These are phyloP conservation scores for Mycogone perniciosa DNA, from an alignment of 2,329 filamentous ascomycete genomes.

Conservation along the genomic window DNA sequence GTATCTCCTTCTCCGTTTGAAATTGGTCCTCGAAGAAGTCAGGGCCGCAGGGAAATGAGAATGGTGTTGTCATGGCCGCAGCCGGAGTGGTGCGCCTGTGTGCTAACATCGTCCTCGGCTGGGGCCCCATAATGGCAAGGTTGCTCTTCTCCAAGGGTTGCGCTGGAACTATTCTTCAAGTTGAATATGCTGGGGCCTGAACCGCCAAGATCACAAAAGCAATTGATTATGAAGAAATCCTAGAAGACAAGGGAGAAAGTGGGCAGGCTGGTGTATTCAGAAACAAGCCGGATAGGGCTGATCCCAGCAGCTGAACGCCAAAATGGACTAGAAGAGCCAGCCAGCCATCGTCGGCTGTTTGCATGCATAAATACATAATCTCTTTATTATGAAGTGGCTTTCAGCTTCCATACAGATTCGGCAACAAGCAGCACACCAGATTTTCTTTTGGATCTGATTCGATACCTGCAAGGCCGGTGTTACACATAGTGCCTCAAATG, in stretches of 20 bases:
- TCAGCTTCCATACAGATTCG: background rate
- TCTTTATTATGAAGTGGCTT: too few species aligned
- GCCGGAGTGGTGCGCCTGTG: conserved; percentile 7
- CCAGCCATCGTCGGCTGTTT: too few species aligned
- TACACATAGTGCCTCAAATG: too few species aligned
- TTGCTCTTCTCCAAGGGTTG: background rate
- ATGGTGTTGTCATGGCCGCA: conserved; percentile 8
- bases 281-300: background rate
- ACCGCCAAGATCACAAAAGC: too few species aligned
- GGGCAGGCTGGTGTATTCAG: too few species aligned
- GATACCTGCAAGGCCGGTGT: too few species aligned
- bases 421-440: background rate
- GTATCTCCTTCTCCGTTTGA: conserved; percentile 3
- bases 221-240: background rate
- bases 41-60: conserved; percentile 9
- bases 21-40: conserved; percentile 6
- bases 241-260: background rate
- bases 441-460: background rate
- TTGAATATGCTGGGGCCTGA: too few species aligned
- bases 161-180: background rate
- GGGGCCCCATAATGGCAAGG: background rate
- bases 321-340: too few species aligned
- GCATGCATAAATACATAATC: too few species aligned
- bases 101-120: background rate
- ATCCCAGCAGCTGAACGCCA: background rate